Base-by-base conservation (phyloP, 306 rosid species). In the Quercus cerris region DNA sequence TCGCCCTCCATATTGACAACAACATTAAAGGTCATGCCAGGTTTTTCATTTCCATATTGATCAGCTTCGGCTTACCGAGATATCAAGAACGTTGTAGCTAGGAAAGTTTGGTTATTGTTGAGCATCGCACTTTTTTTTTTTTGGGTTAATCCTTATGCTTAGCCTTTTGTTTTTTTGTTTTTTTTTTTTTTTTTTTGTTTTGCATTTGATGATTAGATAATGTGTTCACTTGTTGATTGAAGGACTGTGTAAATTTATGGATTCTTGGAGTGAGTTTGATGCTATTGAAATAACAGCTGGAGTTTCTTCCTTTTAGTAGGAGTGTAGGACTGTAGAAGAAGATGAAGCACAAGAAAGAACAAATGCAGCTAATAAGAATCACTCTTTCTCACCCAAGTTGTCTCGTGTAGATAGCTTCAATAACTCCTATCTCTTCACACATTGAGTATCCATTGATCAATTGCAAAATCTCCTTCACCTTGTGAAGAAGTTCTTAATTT, bases 1-100 rank as follows among this genome's bases (percentile, higher is more conserved):
- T 82, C 96, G 97, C 5, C 94, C 99, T 64, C 97, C 98, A 1
- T 95, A 81, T 80, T 93, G 87, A 88, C 74, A 88, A 76, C 25
- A 54, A 27, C 33, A 58, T 8, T 19, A 23, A 27, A 4, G 51
- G 56, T 23, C 33, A 44, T 62, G 11, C 12, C 51, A 27, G 72
- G 66, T 61, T 61, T 62, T 54, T 71, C 28, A 74, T 7, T 30
- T 41, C 5, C 58, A 71, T 20, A 9, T 30, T 57, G 28, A 46
- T 68, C 83, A 82, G 25, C 77, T 64, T 75, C 54, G 38, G 38
- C 64, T 70, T 56, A 30, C 74, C 61, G 5, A 73, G 33, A 55
- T 54, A 59, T 33, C 73, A 61, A 6, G 73, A 44, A 51, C 69
- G n/a, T 56, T 56, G 71, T 69, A 74, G 80, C 51, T 72, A 67